These are phyloP conservation scores for Teratosphaeria zuluensis DNA, from an alignment of 2,329 filamentous ascomycete genomes.

Conservation along the genomic window DNA sequence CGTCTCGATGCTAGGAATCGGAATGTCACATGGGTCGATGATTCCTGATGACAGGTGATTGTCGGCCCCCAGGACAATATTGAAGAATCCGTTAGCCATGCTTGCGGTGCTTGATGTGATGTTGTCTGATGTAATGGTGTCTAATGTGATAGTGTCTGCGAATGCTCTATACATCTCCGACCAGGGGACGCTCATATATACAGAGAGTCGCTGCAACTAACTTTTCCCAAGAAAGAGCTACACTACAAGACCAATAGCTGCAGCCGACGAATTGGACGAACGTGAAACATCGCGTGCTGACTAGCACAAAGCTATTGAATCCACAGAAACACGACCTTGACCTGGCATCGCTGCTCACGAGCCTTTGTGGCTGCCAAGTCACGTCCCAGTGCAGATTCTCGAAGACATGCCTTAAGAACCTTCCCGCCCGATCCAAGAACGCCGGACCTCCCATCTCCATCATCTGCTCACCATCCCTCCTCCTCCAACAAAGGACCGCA, in stretches of 20 bases:
- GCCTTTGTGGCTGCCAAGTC: neutral
- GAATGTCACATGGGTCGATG: neutral
- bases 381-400: neutral
- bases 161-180: neutral
- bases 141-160: neutral
- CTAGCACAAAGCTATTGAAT: neutral
- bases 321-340: neutral
- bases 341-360: neutral
- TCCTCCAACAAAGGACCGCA: neutral
- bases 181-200: neutral
- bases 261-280: neutral
- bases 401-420: neutral
- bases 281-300: neutral
- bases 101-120: neutral
- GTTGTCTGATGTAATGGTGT: neutral
- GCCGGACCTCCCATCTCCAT: neutral
- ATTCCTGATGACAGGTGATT: neutral
- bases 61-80: neutral
- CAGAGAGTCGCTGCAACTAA: neutral
- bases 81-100: neutral
- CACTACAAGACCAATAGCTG: neutral
- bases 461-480: neutral
- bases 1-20: neutral
- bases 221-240: neutral
- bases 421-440: neutral